Percentiles rank a stretch among this genome's conserved stretches.
Evolutionary conservation across 352 stramenopile genomes (phyloP).

Genomic region (Globisporangium mamillatum): DNA sequence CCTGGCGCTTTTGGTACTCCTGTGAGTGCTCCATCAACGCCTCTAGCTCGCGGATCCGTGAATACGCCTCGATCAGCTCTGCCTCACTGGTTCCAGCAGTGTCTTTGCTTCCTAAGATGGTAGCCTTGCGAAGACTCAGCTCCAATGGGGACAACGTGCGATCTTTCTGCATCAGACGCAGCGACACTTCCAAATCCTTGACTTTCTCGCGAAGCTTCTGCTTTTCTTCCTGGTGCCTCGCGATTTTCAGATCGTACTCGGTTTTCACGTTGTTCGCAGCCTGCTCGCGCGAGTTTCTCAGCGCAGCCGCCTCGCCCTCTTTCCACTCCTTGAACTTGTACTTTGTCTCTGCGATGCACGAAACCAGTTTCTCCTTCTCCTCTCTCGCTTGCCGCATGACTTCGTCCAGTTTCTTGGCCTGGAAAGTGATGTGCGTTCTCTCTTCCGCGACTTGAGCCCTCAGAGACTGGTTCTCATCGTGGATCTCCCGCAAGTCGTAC

Average conservation of each 20-base stretch:
- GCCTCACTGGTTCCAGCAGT: slow-evolving; percentile 37
- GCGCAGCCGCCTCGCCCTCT: slow-evolving; percentile 38
- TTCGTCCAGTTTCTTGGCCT: slow-evolving; percentile 51
- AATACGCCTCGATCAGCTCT: slow-evolving; percentile 53
- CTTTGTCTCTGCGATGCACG: slow-evolving; percentile 48
- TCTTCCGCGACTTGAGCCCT: slow-evolving; percentile 35
- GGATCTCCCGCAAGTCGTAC: slow-evolving; percentile 21
- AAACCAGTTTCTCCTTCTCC: slow-evolving; percentile 55
- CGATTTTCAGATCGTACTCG: slow-evolving; percentile 66
- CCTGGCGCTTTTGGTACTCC: slow-evolving; percentile 57
- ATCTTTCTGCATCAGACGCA: slow-evolving; percentile 64
- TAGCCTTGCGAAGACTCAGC: slow-evolving; percentile 57
- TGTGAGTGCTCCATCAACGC: slow-evolving; percentile 50
- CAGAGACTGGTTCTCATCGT: slow-evolving; percentile 52
- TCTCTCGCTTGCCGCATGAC: slow-evolving; percentile 41
- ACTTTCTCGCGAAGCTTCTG: slow-evolving; percentile 73
- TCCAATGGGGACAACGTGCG: slow-evolving; percentile 57
- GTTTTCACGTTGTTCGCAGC: slow-evolving; percentile 47
- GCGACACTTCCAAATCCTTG: slow-evolving; percentile 66
- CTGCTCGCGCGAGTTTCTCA: slow-evolving; percentile 45
- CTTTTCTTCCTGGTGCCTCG: slow-evolving; percentile 67
- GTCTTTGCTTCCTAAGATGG: slow-evolving; percentile 52
- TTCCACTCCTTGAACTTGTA: slow-evolving; percentile 69
- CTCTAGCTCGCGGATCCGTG: slow-evolving; percentile 56
- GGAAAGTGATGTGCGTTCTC: slow-evolving; percentile 38